These are phyloP conservation scores for Pleurostoma richardsiae DNA, from an alignment of 2,329 filamentous ascomycete species.

Conservation along the genomic window DNA sequence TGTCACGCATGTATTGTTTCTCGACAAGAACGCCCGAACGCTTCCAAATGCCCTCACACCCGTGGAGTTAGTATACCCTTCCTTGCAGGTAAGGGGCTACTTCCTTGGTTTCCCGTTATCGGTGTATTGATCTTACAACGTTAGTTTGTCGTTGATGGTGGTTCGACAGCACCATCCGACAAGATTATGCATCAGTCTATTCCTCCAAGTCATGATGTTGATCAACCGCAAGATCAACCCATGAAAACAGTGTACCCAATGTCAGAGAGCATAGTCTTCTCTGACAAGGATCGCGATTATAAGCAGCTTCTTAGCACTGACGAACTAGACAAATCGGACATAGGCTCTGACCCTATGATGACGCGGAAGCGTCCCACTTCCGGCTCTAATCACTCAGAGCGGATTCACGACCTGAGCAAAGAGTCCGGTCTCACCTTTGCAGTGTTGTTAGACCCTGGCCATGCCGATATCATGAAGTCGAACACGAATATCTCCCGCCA, in stretches of 20 bases:
- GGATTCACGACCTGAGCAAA: background rate
- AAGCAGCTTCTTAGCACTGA: background rate
- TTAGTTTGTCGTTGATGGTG: background rate
- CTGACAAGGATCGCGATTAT: background rate
- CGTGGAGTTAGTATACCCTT: background rate
- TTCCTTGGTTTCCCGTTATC: background rate
- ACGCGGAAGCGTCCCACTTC: background rate
- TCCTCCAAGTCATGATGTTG: background rate
- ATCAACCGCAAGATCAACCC: background rate
- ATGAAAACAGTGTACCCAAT: background rate
- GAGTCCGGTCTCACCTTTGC: no score
- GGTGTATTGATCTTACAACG: background rate
- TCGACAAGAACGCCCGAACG: conserved; percentile 8
- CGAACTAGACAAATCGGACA: background rate
- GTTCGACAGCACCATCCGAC: background rate
- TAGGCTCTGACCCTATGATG: background rate
- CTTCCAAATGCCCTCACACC: background rate
- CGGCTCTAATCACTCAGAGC: background rate
- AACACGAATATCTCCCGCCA: no score
- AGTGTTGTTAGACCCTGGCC: no score
- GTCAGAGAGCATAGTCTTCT: background rate
- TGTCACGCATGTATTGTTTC: conserved; percentile 11
- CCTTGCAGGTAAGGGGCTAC: background rate
- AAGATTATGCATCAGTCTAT: background rate
- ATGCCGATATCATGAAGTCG: no score